phyloP scores from a whole-genome alignment of 2,329 filamentous ascomycete genomes.

The Sporothrix pseudoabietina region DNA sequence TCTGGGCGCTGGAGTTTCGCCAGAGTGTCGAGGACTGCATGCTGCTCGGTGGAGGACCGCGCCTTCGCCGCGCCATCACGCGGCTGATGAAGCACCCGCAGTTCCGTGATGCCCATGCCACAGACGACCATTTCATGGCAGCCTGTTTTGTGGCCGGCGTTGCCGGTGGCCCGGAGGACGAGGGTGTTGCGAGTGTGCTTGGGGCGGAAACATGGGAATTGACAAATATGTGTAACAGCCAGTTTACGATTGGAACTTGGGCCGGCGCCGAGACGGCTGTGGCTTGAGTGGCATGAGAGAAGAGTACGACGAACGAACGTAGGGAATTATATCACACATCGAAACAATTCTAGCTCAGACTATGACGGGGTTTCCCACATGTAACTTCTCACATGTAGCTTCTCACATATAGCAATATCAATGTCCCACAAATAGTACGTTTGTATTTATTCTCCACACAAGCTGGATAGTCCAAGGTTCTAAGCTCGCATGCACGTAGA shows the following conservation, averaged over 20 bases:
- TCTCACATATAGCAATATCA: too few relatives aligned
- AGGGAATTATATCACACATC: too few relatives aligned
- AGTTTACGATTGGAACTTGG: slow-evolving; percentile 57
- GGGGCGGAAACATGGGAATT: slow-evolving; percentile 66
- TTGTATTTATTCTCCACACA: too few relatives aligned
- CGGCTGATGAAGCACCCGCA: slow-evolving; percentile 68
- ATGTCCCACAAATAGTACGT: too few relatives aligned
- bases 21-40: slow-evolving; percentile 66
- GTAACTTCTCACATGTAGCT: too few relatives aligned
- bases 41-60: slow-evolving; percentile 49
- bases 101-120: slow-evolving; percentile 67
- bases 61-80: slow-evolving; percentile 57
- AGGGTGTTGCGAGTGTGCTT: slow-evolving; percentile 46
- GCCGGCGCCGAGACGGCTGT: neutral
- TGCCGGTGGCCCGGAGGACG: slow-evolving; percentile 52
- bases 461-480: too few relatives aligned
- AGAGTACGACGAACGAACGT: too few relatives aligned
- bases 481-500: too few relatives aligned
- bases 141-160: slow-evolving; percentile 64
- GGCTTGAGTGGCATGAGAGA: neutral
- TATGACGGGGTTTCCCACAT: too few relatives aligned
- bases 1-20: slow-evolving; percentile 66
- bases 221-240: slow-evolving; percentile 65
- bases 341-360: too few relatives aligned
- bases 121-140: slow-evolving; percentile 71